Evolutionary conservation across 495 filamentous ascomycete species (phyloP), one percentile per base, ranked within the genome.

Genomic region (Talaromyces thailandensis): DNA sequence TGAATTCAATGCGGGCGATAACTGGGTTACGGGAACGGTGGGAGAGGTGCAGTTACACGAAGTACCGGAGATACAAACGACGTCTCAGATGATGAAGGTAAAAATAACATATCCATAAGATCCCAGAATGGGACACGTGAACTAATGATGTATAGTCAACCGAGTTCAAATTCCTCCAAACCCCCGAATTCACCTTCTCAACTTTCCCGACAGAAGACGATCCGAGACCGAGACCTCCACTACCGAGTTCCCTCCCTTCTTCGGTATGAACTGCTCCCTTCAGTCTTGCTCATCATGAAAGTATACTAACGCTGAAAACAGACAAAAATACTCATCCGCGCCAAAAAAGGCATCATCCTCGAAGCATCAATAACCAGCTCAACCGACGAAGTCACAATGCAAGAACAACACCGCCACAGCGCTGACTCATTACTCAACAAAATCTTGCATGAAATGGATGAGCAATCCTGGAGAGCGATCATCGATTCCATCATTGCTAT

Each of bases 111-210:
- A 14, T 37, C 37, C 29, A 21, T 29, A 18, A 32, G 35, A 16
- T 12, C 52, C 1, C 5, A 35, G 8, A 50, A 64, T 60, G 50
- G 64, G 63, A 21, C 26, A 65, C 16, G 43, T 26, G 58, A 8
- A 31, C 16, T 67, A 37, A 68, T 48, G 11, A 25, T 58, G 29
- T 48, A 32, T 52, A 90, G 84, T 91, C 89, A 0, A 68, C 74
- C 5, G 85, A 88, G 12, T 96, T 91, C 90, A 87, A 88, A 65
- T 95, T 86, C 70, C 81, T 80, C 2, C 90, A 96, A 71, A 96
- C 92, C 21, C 92, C 92, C 0, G 84, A 87, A 66, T 96, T 97
- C 70, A 88, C 83, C 25, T 87, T 96, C 53, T 85, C 83, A 6
- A 84, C 81, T 21, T 76, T 80, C 64, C 66, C 72, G 3, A 82